Base-by-base conservation (phyloP, 2,329 filamentous ascomycete genomes). In the Tolypocladium tundrense region DNA sequence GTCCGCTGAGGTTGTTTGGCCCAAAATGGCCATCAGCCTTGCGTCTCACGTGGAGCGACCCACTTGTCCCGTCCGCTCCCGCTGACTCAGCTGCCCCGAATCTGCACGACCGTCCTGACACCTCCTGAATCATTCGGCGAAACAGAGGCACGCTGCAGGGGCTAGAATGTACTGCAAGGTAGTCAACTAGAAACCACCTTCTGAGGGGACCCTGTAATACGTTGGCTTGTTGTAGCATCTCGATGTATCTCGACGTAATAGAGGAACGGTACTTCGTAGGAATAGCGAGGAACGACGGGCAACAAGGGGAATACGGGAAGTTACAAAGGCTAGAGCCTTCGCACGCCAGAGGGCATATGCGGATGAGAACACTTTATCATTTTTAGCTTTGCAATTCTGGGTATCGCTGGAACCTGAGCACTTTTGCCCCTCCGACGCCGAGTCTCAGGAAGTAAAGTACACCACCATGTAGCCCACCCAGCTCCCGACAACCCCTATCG, bases 401-500 rank as follows among this genome's bases (percentile, higher is more conserved):
- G 64, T 67, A 68, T 67, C 64, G n/a, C 50, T 43, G 42, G 24
- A 56, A 16, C 10, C 24, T 21, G 33, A 31, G 24, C 55, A 55
- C 53, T 41, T 45, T 27, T 10, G 21, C 27, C 24, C 21, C 6
- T 33, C 13, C 41, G 19, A 35, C 31, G 41, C 41, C 54, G 27
- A 50, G 53, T 43, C 21, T 68, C 58, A 83, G 40, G 79, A 80
- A 8, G 80, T 78, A 67, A 97, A 92, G 74, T 93, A 97, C 55
- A 97, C 91, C 39, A 96, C 89, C 76, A 92, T 84, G 70, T 96
- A 97, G 11, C 94, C 92, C 45, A 97, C 67, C 93, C 93, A 97
- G 74, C 94, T 97, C 3, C 91, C 91, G 21, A 97, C 85, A 0
- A 97, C 92, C n/a, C 94, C 94, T 59, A 97, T 78, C 5, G 94